These are phyloP conservation scores for Sicyos baderoa DNA, from an alignment of 306 rosid genomes.

Conservation along the genomic window DNA sequence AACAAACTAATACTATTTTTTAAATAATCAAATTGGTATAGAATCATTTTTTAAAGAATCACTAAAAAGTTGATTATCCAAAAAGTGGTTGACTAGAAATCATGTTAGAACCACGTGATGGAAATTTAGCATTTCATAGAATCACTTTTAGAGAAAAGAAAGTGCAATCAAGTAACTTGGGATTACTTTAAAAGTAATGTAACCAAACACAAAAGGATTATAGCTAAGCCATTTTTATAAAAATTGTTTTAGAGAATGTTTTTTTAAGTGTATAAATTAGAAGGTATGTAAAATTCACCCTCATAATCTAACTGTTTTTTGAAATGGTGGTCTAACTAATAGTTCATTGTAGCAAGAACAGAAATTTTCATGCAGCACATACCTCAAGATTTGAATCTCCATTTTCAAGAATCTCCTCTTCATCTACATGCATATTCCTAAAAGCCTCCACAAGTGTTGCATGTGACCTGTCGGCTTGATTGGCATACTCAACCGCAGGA, in stretches of 20 bases:
- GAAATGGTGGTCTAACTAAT: not conserved
- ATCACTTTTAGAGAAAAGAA: not conserved
- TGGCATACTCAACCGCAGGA: conserved; percentile 65
- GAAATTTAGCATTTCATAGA: not conserved
- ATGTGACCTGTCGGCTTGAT: conserved; percentile 48
- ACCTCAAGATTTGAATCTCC: conserved; percentile 70
- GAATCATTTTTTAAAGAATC: not conserved
- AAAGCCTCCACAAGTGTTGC: conserved; percentile 69
- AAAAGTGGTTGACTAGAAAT: not conserved
- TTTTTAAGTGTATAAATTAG: not conserved
- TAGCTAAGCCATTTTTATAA: not conserved
- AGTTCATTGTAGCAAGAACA: not conserved
- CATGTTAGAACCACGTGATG: not conserved
- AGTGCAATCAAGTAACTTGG: not conserved
- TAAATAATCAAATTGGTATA: not conserved
- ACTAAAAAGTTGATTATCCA: not conserved
- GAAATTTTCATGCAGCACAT: conserved; percentile 17
- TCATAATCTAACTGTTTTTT: not conserved
- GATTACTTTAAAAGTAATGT: not conserved
- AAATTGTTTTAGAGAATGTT: not conserved
- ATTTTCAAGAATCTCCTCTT: conserved; percentile 60
- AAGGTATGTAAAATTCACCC: not conserved
- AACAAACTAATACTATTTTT: too few relatives aligned
- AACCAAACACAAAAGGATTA: not conserved
- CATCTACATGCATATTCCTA: conserved; percentile 65